These are phyloP conservation scores for Triticum turgidum DNA, from an alignment of 176 grass and related monocot genomes.

Conservation along the genomic window DNA sequence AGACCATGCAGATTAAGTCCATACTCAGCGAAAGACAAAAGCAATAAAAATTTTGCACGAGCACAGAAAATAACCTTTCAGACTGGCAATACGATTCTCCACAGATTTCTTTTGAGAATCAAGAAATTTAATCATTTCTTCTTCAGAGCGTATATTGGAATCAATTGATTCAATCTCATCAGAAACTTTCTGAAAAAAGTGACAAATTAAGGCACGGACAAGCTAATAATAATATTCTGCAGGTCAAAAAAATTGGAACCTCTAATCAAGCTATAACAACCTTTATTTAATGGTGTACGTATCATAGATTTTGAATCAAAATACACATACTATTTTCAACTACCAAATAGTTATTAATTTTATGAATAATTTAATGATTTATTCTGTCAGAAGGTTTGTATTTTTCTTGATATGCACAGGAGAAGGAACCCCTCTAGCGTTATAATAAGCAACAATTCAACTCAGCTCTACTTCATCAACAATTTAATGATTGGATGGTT, in stretches of 20 bases:
- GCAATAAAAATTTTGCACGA: background rate
- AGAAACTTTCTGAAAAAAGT: conserved; percentile 10
- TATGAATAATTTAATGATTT: background rate
- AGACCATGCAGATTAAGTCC: background rate
- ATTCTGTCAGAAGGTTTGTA: background rate
- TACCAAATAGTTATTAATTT: background rate
- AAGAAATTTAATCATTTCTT: background rate
- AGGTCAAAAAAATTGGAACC: background rate
- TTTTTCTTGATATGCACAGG: background rate
- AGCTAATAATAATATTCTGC: conserved; percentile 1
- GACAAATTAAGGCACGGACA: background rate
- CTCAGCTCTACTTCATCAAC: background rate
- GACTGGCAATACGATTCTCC: background rate
- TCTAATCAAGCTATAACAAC: background rate
- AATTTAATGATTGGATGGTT: background rate
- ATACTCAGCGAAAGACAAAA: background rate
- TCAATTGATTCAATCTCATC: background rate
- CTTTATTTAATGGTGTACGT: background rate
- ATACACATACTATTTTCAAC: background rate
- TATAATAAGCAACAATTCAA: background rate
- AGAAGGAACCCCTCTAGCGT: background rate
- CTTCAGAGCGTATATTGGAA: background rate
- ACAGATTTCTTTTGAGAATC: background rate
- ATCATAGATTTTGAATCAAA: background rate
- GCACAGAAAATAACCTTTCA: conserved; percentile 28